phyloP scores from a whole-genome alignment of 1,284 basidiomycete genomes.

The Pterulicium gracile region DNA sequence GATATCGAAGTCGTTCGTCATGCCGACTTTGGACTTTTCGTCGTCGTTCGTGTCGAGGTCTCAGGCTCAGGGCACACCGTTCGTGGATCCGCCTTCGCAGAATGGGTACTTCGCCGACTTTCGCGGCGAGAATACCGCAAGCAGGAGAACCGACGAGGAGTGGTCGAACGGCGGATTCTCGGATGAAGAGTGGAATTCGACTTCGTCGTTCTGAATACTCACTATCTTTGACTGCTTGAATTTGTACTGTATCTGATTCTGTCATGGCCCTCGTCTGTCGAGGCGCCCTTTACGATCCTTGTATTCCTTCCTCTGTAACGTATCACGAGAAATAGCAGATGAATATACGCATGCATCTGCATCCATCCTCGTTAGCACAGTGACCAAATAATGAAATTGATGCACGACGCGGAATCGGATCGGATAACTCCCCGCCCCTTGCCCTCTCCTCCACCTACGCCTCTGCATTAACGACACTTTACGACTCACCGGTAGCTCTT shows the following conservation, averaged over 20 bases:
- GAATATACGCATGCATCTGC: too few species aligned
- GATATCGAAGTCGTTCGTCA: neutral
- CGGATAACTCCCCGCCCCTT: too few species aligned
- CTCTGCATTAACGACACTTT: too few species aligned
- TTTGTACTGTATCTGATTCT: neutral
- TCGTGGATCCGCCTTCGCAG: slow-evolving; percentile 2
- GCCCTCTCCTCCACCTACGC: too few species aligned
- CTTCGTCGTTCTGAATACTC: neutral
- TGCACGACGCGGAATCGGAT: too few species aligned
- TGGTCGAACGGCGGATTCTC: neutral
- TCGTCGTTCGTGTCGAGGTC: slow-evolving; percentile 2
- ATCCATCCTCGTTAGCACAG: too few species aligned
- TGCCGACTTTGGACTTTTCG: slow-evolving; percentile 3
- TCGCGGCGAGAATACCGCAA: too few species aligned
- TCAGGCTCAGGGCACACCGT: neutral
- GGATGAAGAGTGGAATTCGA: neutral
- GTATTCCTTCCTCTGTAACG: neutral
- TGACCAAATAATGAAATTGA: too few species aligned
- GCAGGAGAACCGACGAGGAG: neutral
- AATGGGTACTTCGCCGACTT: neutral
- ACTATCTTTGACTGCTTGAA: neutral
- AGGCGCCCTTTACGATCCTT: neutral
- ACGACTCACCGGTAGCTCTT: too few species aligned
- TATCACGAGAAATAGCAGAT: too few species aligned
- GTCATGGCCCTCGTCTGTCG: neutral